phyloP scores from a whole-genome alignment of 179 eudicot species.

The Dionaea muscipula region DNA sequence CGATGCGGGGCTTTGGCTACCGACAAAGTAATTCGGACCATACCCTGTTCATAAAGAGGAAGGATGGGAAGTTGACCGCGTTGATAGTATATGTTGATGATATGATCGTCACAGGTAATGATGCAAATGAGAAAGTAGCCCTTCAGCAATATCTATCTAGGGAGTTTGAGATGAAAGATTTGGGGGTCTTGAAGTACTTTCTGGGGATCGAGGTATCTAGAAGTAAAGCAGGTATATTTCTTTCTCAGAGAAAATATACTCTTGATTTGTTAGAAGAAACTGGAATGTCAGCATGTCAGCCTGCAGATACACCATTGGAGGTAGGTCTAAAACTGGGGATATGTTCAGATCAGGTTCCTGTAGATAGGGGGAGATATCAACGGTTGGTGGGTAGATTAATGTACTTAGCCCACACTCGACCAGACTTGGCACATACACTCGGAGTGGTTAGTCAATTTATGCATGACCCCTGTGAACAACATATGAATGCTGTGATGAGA shows the following conservation, averaged over 20 bases:
- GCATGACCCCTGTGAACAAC: not conserved
- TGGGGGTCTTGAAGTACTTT: not conserved
- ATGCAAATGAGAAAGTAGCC: not conserved
- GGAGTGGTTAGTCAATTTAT: not conserved
- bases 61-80: not conserved
- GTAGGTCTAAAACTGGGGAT: not conserved
- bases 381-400: not conserved
- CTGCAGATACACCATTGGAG: not conserved
- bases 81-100: not conserved
- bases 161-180: conserved; percentile 1
- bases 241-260: conserved; percentile 1
- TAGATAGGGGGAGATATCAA: not conserved
- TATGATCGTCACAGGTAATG: not conserved
- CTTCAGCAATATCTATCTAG: not conserved
- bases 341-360: not conserved
- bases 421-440: not conserved
- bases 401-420: not conserved
- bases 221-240: not conserved
- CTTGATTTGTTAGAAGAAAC: not conserved
- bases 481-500: not conserved
- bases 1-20: not conserved
- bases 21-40: not conserved
- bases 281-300: not conserved
- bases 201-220: not conserved
- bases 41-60: not conserved